phyloP scores from a whole-genome alignment of 768 basidiomycete species.

The Punctularia strigosozonata region DNA sequence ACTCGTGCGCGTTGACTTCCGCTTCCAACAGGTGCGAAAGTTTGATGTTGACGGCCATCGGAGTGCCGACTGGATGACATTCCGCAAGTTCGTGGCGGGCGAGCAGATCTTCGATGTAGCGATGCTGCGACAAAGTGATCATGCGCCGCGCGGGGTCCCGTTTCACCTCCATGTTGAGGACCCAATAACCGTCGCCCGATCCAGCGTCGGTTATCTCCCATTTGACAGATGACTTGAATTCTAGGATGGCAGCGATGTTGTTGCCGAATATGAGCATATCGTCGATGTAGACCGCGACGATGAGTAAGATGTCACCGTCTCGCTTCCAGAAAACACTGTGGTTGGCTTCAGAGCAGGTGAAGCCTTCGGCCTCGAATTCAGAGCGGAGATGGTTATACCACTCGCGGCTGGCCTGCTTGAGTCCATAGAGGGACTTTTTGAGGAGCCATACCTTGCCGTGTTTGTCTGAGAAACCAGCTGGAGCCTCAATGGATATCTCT shows the following conservation, averaged over 20 bases:
- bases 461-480: constrained; percentile 16
- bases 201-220: constrained; percentile 21
- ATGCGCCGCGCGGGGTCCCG: constrained; percentile 8
- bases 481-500: no score
- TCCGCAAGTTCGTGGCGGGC: constrained; percentile 1
- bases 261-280: constrained; percentile 20
- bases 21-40: no score
- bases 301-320: constrained; percentile 3
- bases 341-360: constrained; percentile 6
- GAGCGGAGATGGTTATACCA: constrained; percentile 16
- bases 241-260: constrained; percentile 1
- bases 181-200: constrained; percentile 16
- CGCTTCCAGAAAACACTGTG: constrained; percentile 12
- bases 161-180: constrained; percentile 22
- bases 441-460: constrained; percentile 10
- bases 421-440: constrained; percentile 19
- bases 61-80: constrained; percentile 1
- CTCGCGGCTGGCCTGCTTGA: constrained; percentile 17
- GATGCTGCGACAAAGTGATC: constrained; percentile 17
- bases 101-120: constrained; percentile 14
- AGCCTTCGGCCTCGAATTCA: constrained; percentile 8
- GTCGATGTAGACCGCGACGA: constrained; percentile 20
- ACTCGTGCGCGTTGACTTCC: no score
- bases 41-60: background rate
- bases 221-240: constrained; percentile 10